Base-by-base conservation (phyloP, 192 early-diverging fungal genomes). In the Borealophlyctis nickersoniae region DNA sequence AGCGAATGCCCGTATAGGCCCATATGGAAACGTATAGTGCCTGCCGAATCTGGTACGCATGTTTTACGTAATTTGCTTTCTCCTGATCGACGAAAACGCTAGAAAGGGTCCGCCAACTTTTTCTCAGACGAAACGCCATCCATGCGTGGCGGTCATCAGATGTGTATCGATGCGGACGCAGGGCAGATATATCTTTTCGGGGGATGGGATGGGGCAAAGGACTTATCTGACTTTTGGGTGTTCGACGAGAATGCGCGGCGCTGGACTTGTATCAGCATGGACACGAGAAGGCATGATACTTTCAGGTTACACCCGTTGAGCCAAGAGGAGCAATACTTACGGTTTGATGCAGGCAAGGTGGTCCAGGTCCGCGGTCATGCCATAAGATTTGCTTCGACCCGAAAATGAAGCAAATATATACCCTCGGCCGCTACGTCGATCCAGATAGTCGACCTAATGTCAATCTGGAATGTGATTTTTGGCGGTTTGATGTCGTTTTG, bases 371-470 rank as follows among this genome's bases (percentile, higher is more conserved):
- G 27, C 76, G 94, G 16, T 94, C 93, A 3, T 96, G 92, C 73
- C 94, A 98, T 71, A 92, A 91, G 67, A 91, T 97, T 53, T 91
- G 89, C 66, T 90, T 90, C 68, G 92, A 94, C 73, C 89, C 90
- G 19, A 74, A 77, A 4, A 81, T 79, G 36, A 76, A 83, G 57
- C 77, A 81, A 13, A 79, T 96, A 13, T 97, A 90, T 72, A 79
- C 94, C 4, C 73, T 96, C 58, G 96, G 95, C n/a, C 80, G 84
- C 33, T 98, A 94, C 60, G 86, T 95, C 9, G 93, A 95, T 62
- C 84, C 85, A 23, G 87, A 89, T 22, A 76, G 77, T 50, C 74
- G 89, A 33, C 76, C 80, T 24, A 85, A 86, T 36, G 77, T 81
- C 1, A 82, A 86, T 51, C 70, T 92, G 26, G 86, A 92, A 29